These are phyloP conservation scores for Quercus lobata DNA, from an alignment of 331 rosid species.

Conservation along the genomic window DNA sequence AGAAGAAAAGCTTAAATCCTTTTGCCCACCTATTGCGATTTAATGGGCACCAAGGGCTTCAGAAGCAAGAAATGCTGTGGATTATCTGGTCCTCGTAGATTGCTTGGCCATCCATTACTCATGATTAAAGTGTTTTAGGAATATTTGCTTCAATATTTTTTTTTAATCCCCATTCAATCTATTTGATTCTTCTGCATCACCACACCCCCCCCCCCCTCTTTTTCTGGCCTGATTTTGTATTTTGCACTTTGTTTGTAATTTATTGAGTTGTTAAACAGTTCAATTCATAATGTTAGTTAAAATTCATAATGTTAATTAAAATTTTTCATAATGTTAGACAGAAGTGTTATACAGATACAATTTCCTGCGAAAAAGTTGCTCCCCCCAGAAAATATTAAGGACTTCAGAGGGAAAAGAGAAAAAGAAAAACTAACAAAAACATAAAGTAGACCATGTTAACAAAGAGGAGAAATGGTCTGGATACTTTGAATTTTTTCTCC, in stretches of 20 bases:
- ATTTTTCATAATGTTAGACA: constrained; percentile 1
- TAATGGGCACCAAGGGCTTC: constrained; percentile 10
- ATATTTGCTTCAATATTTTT: constrained; percentile 15
- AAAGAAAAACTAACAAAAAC: too few species aligned
- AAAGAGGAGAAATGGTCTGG: background rate
- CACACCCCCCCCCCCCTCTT: background rate
- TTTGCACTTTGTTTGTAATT: constrained; percentile 26
- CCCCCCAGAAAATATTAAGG: background rate
- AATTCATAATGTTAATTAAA: constrained; percentile 3
- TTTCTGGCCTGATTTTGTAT: constrained; percentile 34
- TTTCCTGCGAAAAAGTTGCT: background rate
- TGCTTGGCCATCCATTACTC: constrained; percentile 44
- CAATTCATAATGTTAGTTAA: background rate
- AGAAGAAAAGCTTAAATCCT: constrained; percentile 3
- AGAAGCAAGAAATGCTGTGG: constrained; percentile 37
- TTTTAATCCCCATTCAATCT: constrained; percentile 33
- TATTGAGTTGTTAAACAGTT: constrained; percentile 10
- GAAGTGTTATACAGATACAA: background rate
- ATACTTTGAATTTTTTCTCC: too few species aligned
- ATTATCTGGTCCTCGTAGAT: constrained; percentile 32
- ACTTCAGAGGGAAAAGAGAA: background rate
- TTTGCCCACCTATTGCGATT: constrained; percentile 25
- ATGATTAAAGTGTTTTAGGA: constrained; percentile 34
- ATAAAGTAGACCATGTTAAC: background rate
- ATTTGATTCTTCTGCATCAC: constrained; percentile 31